Evolutionary conservation across 2,329 filamentous ascomycete genomes (phyloP).

Genomic region (Metarhizium album): DNA sequence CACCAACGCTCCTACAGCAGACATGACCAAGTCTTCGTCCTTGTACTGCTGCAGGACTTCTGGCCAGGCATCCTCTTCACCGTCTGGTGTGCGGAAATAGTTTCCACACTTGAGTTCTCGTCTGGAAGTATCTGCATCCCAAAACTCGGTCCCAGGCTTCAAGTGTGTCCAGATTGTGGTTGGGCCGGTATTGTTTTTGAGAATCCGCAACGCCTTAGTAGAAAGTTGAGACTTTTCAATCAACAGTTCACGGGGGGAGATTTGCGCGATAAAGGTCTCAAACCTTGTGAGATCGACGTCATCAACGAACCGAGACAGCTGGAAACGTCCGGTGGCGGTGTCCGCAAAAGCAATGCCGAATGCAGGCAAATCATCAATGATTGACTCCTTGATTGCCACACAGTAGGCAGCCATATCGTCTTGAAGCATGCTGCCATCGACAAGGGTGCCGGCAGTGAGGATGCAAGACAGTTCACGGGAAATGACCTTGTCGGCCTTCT

Average conservation of each 20-base stretch:
- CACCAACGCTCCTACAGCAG: slow-evolving; percentile 77
- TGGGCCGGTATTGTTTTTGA: slow-evolving; percentile 90
- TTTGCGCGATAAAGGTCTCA: slow-evolving; percentile 92
- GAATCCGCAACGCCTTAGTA: slow-evolving; percentile 77
- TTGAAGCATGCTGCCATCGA: slow-evolving; percentile 93
- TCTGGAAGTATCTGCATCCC: slow-evolving; percentile 71
- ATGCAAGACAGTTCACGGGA: slow-evolving; percentile 83
- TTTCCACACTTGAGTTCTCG: slow-evolving; percentile 69
- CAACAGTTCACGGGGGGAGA: slow-evolving; percentile 74
- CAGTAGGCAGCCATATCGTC: slow-evolving; percentile 97
- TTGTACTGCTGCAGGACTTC: slow-evolving; percentile 58
- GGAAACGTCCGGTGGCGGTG: slow-evolving; percentile 91
- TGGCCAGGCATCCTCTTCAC: slow-evolving; percentile 61
- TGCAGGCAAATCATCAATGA: slow-evolving; percentile 61
- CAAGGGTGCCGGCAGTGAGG: slow-evolving; percentile 81
- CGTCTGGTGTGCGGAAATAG: slow-evolving; percentile 60
- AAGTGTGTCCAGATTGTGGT: slow-evolving; percentile 94
- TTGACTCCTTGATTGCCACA: slow-evolving; percentile 80
- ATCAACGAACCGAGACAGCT: slow-evolving; percentile 82
- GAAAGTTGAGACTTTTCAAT: slow-evolving; percentile 82
- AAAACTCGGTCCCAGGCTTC: slow-evolving; percentile 81
- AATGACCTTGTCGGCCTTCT: slow-evolving; percentile 88
- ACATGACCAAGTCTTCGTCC: slow-evolving; percentile 77
- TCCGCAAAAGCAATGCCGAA: slow-evolving; percentile 95
- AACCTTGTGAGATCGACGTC: slow-evolving; percentile 93